Percentiles rank a stretch among this genome's conserved stretches.
phyloP scores from a whole-genome alignment of 257 asterid genomes.

The Thymus quinquecostatus region DNA sequence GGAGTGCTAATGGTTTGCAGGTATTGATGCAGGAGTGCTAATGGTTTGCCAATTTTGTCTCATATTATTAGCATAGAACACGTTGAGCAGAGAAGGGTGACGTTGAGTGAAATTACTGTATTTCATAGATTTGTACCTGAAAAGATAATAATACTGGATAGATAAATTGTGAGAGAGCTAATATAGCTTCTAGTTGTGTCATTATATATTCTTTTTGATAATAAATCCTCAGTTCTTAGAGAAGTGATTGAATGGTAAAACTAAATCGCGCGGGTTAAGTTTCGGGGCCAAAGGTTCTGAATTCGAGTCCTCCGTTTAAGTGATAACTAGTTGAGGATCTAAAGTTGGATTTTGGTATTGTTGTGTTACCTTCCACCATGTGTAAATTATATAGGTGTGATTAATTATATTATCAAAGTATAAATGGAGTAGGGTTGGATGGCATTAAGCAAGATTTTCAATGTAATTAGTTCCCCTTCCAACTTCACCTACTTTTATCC shows the following conservation, averaged over 20 bases:
- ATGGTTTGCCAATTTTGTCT: conserved; percentile 32
- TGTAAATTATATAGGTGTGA: too few relatives aligned
- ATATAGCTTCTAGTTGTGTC: background rate
- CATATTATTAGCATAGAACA: conserved; percentile 19
- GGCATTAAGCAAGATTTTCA: conserved; percentile 7
- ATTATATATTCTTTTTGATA: background rate
- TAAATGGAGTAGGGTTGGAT: background rate
- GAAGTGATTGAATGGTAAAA: background rate
- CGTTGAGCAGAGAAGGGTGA: conserved; percentile 1
- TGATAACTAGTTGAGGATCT: too few relatives aligned
- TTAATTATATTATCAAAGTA: background rate
- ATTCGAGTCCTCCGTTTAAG: too few relatives aligned
- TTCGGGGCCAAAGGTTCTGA: too few relatives aligned
- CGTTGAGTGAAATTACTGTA: conserved; percentile 31
- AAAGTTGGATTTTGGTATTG: too few relatives aligned
- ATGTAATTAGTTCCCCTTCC: conserved; percentile 9
- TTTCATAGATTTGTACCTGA: conserved; percentile 21
- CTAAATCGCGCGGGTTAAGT: too few relatives aligned
- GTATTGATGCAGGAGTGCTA: conserved; percentile 12
- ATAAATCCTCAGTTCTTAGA: background rate
- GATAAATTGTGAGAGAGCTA: background rate
- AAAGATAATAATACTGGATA: background rate
- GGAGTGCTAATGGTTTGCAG: conserved; percentile 15
- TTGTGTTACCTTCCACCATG: background rate
- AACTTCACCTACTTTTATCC: conserved; percentile 17